These are phyloP conservation scores for Lactarius psammicola DNA, from an alignment of 768 basidiomycete genomes.

Conservation along the genomic window DNA sequence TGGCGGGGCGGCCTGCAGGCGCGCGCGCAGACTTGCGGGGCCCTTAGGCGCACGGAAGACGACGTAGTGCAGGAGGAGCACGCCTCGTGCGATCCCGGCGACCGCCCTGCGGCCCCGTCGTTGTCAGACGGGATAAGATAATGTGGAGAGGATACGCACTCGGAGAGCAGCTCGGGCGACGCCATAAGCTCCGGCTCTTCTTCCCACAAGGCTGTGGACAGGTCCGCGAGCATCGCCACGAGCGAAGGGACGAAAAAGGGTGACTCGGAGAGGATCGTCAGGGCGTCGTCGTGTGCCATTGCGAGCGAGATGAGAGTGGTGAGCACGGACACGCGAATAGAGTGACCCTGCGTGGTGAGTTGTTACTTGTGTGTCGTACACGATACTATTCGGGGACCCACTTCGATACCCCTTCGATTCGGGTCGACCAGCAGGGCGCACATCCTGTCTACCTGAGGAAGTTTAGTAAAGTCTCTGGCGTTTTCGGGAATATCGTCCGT, in stretches of 20 bases:
- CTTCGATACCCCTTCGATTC: constrained; percentile 29
- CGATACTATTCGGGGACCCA: constrained; percentile 14
- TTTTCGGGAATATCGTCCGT: constrained; percentile 22
- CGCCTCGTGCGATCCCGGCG: constrained; percentile 49
- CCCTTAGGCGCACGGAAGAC: constrained; percentile 46
- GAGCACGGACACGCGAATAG: constrained; percentile 40
- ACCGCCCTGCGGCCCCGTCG: constrained; percentile 43
- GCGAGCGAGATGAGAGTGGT: constrained; percentile 43
- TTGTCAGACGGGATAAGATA: constrained; percentile 14
- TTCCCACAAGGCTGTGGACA: constrained; percentile 64
- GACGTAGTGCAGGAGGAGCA: constrained; percentile 62
- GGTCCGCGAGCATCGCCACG: constrained; percentile 51
- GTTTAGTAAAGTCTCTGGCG: constrained; percentile 24
- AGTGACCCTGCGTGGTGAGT: constrained; percentile 41
- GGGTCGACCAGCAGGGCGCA: constrained; percentile 33
- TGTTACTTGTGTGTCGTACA: not conserved
- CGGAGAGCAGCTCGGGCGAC: constrained; percentile 37
- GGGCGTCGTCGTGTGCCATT: constrained; percentile 40
- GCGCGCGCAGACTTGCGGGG: constrained; percentile 48
- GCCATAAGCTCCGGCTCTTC: constrained; percentile 48
- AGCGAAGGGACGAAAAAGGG: constrained; percentile 63
- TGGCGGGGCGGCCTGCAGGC: constrained; percentile 53
- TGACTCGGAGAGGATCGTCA: constrained; percentile 45
- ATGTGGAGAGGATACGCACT: constrained; percentile 36
- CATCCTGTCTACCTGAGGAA: constrained; percentile 37